These are phyloP conservation scores for Olyra latifolia DNA, from an alignment of 176 grass and related monocot species.

Conservation along the genomic window DNA sequence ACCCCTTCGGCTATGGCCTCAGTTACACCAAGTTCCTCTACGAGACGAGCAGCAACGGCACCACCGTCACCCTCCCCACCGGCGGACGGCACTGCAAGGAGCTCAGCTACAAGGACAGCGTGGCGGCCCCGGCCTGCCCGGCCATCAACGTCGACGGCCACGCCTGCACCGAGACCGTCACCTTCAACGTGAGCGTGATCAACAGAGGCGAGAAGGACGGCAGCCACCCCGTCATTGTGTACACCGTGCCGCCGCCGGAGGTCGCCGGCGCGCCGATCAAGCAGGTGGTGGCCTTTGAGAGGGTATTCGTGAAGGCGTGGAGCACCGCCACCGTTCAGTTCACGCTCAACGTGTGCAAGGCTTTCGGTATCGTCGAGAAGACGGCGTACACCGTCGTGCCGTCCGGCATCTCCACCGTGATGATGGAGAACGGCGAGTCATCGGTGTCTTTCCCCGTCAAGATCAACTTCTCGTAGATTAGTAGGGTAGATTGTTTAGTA, in stretches of 20 bases:
- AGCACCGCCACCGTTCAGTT: background rate
- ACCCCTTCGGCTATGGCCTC: slow-evolving; percentile 39
- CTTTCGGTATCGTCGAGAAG: slow-evolving; percentile 44
- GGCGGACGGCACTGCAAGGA: slow-evolving; percentile 28
- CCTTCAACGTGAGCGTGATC: slow-evolving; percentile 30
- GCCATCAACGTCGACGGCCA: slow-evolving; percentile 16
- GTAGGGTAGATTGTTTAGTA: no score
- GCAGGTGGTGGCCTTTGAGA: slow-evolving; percentile 48
- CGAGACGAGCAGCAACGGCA: background rate
- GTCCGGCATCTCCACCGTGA: slow-evolving; percentile 32
- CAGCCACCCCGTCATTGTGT: slow-evolving; percentile 36
- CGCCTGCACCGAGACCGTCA: slow-evolving; percentile 4
- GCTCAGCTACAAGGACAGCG: slow-evolving; percentile 29
- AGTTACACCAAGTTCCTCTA: slow-evolving; percentile 45
- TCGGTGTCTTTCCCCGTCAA: slow-evolving; percentile 31
- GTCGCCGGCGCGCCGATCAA: slow-evolving; percentile 40
- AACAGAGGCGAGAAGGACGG: slow-evolving; percentile 30
- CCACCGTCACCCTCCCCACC: background rate
- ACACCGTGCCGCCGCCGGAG: slow-evolving; percentile 35
- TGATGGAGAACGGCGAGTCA: slow-evolving; percentile 28
- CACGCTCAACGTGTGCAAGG: slow-evolving; percentile 44
- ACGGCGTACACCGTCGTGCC: slow-evolving; percentile 50
- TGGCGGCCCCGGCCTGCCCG: background rate
- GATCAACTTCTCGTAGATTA: slow-evolving; percentile 19
- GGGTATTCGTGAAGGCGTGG: slow-evolving; percentile 36